Base-by-base conservation (phyloP, 495 filamentous ascomycete species). In the Bacidia rubella region DNA sequence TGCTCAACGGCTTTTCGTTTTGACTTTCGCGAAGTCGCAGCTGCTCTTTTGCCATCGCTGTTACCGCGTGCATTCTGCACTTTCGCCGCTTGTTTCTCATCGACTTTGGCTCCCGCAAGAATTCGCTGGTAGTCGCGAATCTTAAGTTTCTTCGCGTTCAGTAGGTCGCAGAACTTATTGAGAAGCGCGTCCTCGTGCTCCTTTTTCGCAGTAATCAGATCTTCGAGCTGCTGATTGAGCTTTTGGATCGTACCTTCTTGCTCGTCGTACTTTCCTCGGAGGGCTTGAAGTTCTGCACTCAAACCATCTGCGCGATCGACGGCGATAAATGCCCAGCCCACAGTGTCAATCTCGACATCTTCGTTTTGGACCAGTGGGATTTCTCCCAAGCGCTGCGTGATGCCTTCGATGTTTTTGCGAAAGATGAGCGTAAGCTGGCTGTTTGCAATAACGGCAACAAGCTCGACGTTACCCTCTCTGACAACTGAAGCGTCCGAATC, bases 81-180 rank as follows among this genome's bases (percentile, higher is more conserved):
- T 56, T 12, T 57, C 22, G 23, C 50, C 68, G 70, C 62, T 61
- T 62, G 71, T 1, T 65, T 60, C 0, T 71, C 64, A 60, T 84
- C 77, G 9, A 77, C 63, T 35, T 74, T 79, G 5, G 79, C 76
- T n/a, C 71, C 69, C 15, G 72, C 75, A 3, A 92, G 63, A 9
- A 89, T 58, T 19, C 81, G 74, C 55, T 87, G 82, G 62, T 92
- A 85, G 55, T 90, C 83, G 25, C 87, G 70, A 21, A 95, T 90
- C 66, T 92, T 93, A n/a, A 86, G 70, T 65, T 95, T 95, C 67
- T 95, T 95, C 59, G 82, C 80, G 57, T 95, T 95, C 0, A 95
- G 65, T 1, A 93, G 64, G 19, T 75, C 71, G 29, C 74, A 74
- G 51, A 88, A 87, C 61, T 86, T 88, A 35, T 77, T 72, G 2